Evolutionary conservation across 192 early-diverging fungal genomes (phyloP), one percentile per base, ranked within the genome.

Genomic region (Coemansia sp.): DNA sequence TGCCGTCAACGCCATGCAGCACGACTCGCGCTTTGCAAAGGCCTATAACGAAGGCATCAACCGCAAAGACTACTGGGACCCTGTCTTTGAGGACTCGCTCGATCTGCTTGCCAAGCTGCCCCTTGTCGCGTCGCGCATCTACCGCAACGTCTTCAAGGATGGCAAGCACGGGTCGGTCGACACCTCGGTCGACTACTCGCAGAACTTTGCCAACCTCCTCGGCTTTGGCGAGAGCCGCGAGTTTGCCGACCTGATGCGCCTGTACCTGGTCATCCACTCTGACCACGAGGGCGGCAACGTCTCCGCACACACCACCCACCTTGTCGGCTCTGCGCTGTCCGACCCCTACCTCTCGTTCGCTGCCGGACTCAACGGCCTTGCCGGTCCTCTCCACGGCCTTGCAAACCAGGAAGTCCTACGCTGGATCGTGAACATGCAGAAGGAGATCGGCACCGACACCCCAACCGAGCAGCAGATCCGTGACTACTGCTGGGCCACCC

Each of bases 201-300:
- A 91, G 79, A 97, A 99, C 90, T 93, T 95, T 77, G 88, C 97
- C 80, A 88, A 87, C 72, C 85, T 97, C 52, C 87, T 99, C 16
- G 97, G 97, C 63, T 99, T 87, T 84, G 86, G 84, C 48, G 87
- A 93, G 62, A 92, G 88, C 84, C 84, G 88, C 79, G 86, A 90
- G 60, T 99, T 99, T 84, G 85, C 94, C 53, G 97, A 99, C 76
- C 90, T 99, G 73, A 94, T 99, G 92, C 93, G 97, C 65, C 86
- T 99, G 70, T 99, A 99, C 89, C 85, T 99, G 74, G 94, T 93
- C 77, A 97, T 99, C 84, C 97, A 99, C 92, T 96, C 95, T 67
- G 97, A 99, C 86, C 97, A 99, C 89, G 97, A 99, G 87, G 97
- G 97, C 77, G 97, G 97, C 76, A 99, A 99, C 82, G 97, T 97